Conservation (phyloP, 768 basidiomycete species). For the Floccularia luteovirens region DNA sequence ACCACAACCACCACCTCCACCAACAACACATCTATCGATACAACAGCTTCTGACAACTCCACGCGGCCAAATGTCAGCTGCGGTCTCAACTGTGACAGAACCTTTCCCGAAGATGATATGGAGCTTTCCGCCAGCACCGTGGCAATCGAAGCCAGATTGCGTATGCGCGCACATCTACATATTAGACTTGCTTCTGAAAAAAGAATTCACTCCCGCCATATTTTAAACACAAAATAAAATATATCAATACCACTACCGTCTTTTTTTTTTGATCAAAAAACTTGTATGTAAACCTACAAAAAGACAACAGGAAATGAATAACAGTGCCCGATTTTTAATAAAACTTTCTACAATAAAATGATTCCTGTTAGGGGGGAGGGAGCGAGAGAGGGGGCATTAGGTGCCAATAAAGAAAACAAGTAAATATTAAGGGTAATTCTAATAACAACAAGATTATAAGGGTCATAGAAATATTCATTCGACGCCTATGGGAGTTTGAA, state of each 20-base stretch:
- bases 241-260: too few relatives aligned
- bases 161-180: conserved; percentile 38
- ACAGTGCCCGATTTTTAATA: too few relatives aligned
- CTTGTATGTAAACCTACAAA: too few relatives aligned
- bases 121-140: conserved; percentile 10
- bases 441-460: conserved; percentile 12
- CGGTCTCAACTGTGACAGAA: conserved; percentile 10
- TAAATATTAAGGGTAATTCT: background rate
- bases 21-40: conserved; percentile 1
- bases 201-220: too few relatives aligned
- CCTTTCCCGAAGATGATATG: conserved; percentile 8
- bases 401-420: conserved; percentile 2
- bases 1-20: background rate
- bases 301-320: too few relatives aligned
- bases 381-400: conserved; percentile 2
- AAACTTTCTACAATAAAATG: conserved; percentile 1
- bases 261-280: too few relatives aligned
- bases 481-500: conserved; percentile 19
- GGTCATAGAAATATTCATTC: conserved; percentile 9
- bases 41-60: background rate
- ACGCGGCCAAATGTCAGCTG: background rate
- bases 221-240: too few relatives aligned
- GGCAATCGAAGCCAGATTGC: conserved; percentile 34
- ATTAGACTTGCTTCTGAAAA: conserved; percentile 40
- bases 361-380: background rate